Base-by-base conservation (phyloP, 176 grass and related monocot species). In the Musa acuminata region DNA sequence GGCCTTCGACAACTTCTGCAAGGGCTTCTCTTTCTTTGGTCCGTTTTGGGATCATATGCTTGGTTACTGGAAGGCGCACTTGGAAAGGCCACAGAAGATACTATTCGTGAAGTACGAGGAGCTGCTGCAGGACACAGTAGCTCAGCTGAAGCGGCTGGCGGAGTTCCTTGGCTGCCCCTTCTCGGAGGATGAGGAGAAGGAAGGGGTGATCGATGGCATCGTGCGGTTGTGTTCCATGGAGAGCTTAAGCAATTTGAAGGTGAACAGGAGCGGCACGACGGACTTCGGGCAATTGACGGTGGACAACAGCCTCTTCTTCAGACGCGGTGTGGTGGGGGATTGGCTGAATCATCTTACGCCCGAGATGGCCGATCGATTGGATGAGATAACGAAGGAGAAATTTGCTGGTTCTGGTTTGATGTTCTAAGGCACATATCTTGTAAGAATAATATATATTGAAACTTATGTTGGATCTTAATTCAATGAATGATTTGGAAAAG, bases 91-190 rank as follows among this genome's bases (percentile, higher is more conserved):
- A n/a, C n/a, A n/a, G n/a, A n/a, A n/a, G n/a, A n/a, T n/a, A n/a
- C n/a, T n/a, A n/a, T n/a, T n/a, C n/a, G n/a, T n/a, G n/a, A n/a
- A n/a, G n/a, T n/a, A n/a, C n/a, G n/a, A n/a, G n/a, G n/a, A n/a
- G n/a, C n/a, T n/a, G n/a, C n/a, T 13, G 0, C 9, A 21, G 6
- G 67, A 81, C 77, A 27, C 78, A 2, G 55, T 24, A 2, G 67
- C 26, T 2, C 51, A 77, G 10, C 50, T 81, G 55, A 50, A 52
- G 22, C 25, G 58, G 51, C 57, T 81, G 8, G 78, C 58, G 0
- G 67, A 76, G 14, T 77, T 85, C 67, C 9, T 77, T 0, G 80
- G 66, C 1, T 1, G 49, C 53, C 73, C 65, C 2, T 82, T 82
- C 59, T 60, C 64, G 11, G 65, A 8, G 72, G 67, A 8, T 17